Conservation (phyloP, 208 protist genomes). For the Leptomonas seymouri region DNA sequence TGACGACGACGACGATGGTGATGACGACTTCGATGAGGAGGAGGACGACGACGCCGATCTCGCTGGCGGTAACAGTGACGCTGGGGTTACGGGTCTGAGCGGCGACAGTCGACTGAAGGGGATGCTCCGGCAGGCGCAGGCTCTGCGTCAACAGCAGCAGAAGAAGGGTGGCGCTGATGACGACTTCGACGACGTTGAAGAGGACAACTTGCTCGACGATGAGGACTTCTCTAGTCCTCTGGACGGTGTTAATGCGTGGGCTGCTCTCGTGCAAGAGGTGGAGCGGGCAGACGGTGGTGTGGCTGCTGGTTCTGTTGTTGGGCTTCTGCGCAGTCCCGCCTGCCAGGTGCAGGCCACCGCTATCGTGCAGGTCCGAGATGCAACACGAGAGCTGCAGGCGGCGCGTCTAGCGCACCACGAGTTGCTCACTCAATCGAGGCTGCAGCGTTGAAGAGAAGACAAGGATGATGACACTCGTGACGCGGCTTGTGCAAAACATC, state of each 20-base stretch:
- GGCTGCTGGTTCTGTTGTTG: slow-evolving; percentile 8
- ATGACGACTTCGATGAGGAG: slow-evolving; percentile 30
- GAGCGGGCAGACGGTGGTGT: slow-evolving; percentile 23
- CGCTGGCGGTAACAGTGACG: slow-evolving; percentile 34
- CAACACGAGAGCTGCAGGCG: slow-evolving; percentile 19
- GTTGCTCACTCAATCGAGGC: slow-evolving; percentile 20
- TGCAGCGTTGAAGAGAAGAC: background rate
- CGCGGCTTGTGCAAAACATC: background rate
- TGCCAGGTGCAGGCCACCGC: slow-evolving; percentile 37
- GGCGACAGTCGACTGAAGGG: slow-evolving; percentile 35
- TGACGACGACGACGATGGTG: slow-evolving; percentile 37
- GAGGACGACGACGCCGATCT: slow-evolving; percentile 34
- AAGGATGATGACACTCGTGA: too few species aligned
- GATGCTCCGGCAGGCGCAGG: slow-evolving; percentile 48
- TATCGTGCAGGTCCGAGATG: slow-evolving; percentile 43
- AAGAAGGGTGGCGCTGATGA: slow-evolving; percentile 22
- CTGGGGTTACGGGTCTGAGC: slow-evolving; percentile 21
- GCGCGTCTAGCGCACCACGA: slow-evolving; percentile 23
- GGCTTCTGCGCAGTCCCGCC: slow-evolving; percentile 34
- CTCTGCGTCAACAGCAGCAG: slow-evolving; percentile 27
- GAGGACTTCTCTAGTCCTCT: slow-evolving; percentile 75
- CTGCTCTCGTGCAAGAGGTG: slow-evolving; percentile 39
- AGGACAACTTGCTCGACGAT: slow-evolving; percentile 78
- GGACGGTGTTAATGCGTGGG: slow-evolving; percentile 71
- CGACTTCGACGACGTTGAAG: slow-evolving; percentile 47